Base-by-base conservation (phyloP, 805 yeast species). In the Starmerella vaccinii region DNA sequence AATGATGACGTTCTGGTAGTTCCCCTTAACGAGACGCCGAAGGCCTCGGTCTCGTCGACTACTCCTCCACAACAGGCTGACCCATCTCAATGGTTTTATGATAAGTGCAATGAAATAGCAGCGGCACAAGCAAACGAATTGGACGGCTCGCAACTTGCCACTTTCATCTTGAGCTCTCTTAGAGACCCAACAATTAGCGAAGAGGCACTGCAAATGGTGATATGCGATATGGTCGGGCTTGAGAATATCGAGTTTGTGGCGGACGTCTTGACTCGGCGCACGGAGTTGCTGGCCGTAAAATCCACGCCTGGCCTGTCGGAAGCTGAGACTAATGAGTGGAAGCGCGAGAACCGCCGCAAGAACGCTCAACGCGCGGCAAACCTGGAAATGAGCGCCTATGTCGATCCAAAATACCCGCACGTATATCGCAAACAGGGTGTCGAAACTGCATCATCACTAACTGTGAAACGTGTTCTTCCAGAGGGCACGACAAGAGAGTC, bases 231-330 rank as follows among this genome's bases (percentile, higher is more conserved):
- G 7, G 65, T 92, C 1, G 98, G 98, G 0, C 83, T 80, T 58
- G 95, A 87, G 23, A 84, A 86, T 61, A 75, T 92, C 54, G 96
- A 87, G 49, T 66, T 89, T 46, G 84, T 89, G 9, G 74, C 87
- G 1, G 75, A 72, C 41, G 66, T 87, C 12, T 64, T 86, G 4
- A 75, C 74, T 47, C 66, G 76, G 34, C 54, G 56, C 34, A 53
- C 46, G 6, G 44, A 22, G 32, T 49, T 58, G 16, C 24, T 47
- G 3, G 21, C 19, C 21, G 43, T 24, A 2, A n/a, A 15, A 2
- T 18, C 7, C 12, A 32, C 18, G 6, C 5, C 59, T 53, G 59
- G 53, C 35, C 56, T 27, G 15, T 38, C 53, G 2, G 37, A 49
- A 35, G 35, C 41, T 6, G 32, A 50, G 35, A 4, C 64, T 56